A percentile compares a stretch with the other conserved stretches of the same genome.
Conservation (phyloP, 2,329 filamentous ascomycete genomes). For the Curvularia hawaiiensis region DNA sequence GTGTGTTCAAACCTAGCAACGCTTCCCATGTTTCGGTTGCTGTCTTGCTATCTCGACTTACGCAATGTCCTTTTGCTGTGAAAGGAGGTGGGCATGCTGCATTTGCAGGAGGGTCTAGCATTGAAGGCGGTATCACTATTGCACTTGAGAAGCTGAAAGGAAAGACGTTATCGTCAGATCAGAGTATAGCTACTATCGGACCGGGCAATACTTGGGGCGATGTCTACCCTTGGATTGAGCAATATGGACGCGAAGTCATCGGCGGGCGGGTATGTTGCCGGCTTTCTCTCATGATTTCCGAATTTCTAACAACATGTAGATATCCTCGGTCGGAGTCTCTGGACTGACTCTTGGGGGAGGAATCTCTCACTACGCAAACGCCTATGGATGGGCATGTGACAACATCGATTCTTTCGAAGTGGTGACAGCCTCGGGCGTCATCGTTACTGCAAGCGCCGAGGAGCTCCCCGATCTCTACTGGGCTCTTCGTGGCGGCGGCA, state of each 20-base stretch:
- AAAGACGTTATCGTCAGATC: constrained; percentile 26
- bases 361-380: constrained; percentile 33
- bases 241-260: constrained; percentile 32
- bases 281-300: background rate
- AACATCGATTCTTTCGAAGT: constrained; percentile 43
- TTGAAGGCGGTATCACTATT: constrained; percentile 40
- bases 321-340: constrained; percentile 21
- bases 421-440: constrained; percentile 26
- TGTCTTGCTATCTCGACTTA: constrained; percentile 30
- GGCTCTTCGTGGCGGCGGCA: constrained; percentile 44
- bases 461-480: constrained; percentile 48
- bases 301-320: constrained; percentile 12
- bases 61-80: constrained; percentile 48
- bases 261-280: constrained; percentile 35
- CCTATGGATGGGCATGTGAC: constrained; percentile 35
- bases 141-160: constrained; percentile 33
- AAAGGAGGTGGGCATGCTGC: constrained; percentile 43
- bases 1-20: constrained; percentile 35
- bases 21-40: constrained; percentile 25
- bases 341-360: constrained; percentile 31
- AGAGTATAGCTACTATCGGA: constrained; percentile 33
- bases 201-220: constrained; percentile 43
- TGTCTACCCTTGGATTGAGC: constrained; percentile 41
- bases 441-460: constrained; percentile 20
- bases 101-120: constrained; percentile 37